phyloP scores from a whole-genome alignment of 345 rosid genomes.

The Carallia brachiata region DNA sequence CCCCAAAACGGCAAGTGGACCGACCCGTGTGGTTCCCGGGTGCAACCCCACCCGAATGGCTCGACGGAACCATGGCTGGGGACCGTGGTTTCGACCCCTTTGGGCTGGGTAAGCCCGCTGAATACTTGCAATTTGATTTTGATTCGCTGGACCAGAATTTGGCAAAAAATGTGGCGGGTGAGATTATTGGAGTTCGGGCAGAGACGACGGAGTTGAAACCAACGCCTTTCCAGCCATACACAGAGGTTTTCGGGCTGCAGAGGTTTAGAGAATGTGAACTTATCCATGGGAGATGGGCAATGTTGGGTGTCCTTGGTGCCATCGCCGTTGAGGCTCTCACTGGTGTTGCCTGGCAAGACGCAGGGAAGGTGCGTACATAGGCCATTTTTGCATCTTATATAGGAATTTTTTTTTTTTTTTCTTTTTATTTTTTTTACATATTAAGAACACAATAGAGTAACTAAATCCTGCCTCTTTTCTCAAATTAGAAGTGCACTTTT shows the following conservation, averaged over 20 bases:
- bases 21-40: constrained; percentile 77
- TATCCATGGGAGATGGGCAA: constrained; percentile 92
- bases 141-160: no score
- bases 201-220: constrained; percentile 55
- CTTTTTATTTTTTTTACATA: background rate
- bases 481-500: no score
- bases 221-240: constrained; percentile 87
- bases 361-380: constrained; percentile 48
- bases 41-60: constrained; percentile 67
- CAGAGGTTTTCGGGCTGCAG: constrained; percentile 77
- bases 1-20: constrained; percentile 19
- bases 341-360: constrained; percentile 74
- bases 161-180: no score
- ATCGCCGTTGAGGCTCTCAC: constrained; percentile 65
- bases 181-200: constrained; percentile 38
- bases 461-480: no score
- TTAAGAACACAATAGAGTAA: no score
- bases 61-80: constrained; percentile 77
- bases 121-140: no score
- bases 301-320: constrained; percentile 78
- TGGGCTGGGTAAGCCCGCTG: constrained; percentile 29
- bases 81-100: constrained; percentile 92
- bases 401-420: no score
- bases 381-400: background rate
- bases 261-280: constrained; percentile 93